Evolutionary conservation across 2,329 filamentous ascomycete species (phyloP).

Genomic region (Fusarium nurragi): DNA sequence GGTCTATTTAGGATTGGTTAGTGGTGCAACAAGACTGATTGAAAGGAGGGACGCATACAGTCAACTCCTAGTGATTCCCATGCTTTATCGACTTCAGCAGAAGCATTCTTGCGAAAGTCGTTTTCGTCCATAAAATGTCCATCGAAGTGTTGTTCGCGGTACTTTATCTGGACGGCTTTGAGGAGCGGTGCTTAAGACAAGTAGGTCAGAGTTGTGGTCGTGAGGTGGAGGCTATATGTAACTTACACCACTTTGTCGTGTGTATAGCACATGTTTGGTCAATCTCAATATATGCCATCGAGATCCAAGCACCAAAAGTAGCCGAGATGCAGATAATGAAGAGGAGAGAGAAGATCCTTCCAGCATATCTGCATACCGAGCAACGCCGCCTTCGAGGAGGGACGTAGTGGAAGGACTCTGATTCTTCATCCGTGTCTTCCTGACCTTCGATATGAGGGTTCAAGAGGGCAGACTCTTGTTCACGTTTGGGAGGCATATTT

Average conservation of each 20-base stretch:
- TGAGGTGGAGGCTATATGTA: fast-evolving
- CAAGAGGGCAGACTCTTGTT: slow-evolving; percentile 36
- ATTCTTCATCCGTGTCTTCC: slow-evolving; percentile 34
- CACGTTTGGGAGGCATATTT: slow-evolving; percentile 35
- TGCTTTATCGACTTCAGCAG: slow-evolving; percentile 65
- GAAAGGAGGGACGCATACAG: slow-evolving; percentile 50
- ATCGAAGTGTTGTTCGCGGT: slow-evolving; percentile 58
- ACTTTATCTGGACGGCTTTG: slow-evolving; percentile 47
- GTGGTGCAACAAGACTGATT: fast-evolving
- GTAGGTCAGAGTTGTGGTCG: not conserved
- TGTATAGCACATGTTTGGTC: slow-evolving; percentile 42
- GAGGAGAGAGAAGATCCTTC: slow-evolving; percentile 8
- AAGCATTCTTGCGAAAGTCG: slow-evolving; percentile 59
- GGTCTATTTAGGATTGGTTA: slow-evolving; percentile 47
- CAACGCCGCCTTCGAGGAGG: slow-evolving; percentile 19
- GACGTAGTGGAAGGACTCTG: slow-evolving; percentile 31
- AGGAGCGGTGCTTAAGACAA: slow-evolving; percentile 47
- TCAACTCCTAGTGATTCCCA: slow-evolving; percentile 59
- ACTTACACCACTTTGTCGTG: slow-evolving; percentile 53
- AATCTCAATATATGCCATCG: slow-evolving; percentile 33
- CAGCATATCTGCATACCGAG: slow-evolving; percentile 30
- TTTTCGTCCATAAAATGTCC: slow-evolving; percentile 65
- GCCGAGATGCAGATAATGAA: slow-evolving; percentile 29
- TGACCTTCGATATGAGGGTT: slow-evolving; percentile 18
- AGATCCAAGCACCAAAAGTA: slow-evolving; percentile 34